Percentiles rank a stretch among this genome's conserved stretches.
Evolutionary conservation across 805 yeast species (phyloP).

Genomic region (Candida insectalens): DNA sequence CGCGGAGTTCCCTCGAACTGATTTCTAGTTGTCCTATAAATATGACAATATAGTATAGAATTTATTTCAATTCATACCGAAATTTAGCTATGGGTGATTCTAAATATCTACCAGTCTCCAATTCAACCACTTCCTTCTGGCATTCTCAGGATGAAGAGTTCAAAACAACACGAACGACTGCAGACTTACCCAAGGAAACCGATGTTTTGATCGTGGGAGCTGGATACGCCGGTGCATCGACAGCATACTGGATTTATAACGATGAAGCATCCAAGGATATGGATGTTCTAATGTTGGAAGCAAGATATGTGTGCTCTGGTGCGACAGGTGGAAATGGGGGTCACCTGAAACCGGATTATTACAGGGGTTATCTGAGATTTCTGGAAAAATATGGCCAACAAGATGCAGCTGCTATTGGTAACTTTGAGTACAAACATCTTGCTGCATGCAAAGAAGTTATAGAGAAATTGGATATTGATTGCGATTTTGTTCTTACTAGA

Average conservation of each 20-base stretch:
- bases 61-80: too few relatives aligned
- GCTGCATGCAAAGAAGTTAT: too few relatives aligned
- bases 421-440: too few relatives aligned
- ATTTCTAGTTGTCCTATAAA: too few relatives aligned
- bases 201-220: slow-evolving; percentile 34
- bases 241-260: slow-evolving; percentile 25
- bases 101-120: too few relatives aligned
- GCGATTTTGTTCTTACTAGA: too few relatives aligned
- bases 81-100: too few relatives aligned
- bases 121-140: slow-evolving; percentile 16
- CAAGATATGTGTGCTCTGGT: slow-evolving; percentile 28
- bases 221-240: slow-evolving; percentile 35
- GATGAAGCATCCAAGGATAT: slow-evolving; percentile 5
- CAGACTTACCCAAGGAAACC: slow-evolving; percentile 24
- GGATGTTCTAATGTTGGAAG: slow-evolving; percentile 26
- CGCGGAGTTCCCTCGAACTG: too few relatives aligned
- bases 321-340: slow-evolving; percentile 45
- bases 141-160: slow-evolving; percentile 13
- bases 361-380: slow-evolving; percentile 10
- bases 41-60: too few relatives aligned
- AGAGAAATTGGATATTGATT: too few relatives aligned
- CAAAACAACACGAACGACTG: slow-evolving; percentile 9
- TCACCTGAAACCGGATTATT: slow-evolving; percentile 30
- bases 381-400: too few relatives aligned
- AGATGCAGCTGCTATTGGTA: too few relatives aligned